Evolutionary conservation across 176 grass and related monocot species (phyloP), one percentile per base, ranked within the genome.

Genomic region (Tillandsia leiboldiana): DNA sequence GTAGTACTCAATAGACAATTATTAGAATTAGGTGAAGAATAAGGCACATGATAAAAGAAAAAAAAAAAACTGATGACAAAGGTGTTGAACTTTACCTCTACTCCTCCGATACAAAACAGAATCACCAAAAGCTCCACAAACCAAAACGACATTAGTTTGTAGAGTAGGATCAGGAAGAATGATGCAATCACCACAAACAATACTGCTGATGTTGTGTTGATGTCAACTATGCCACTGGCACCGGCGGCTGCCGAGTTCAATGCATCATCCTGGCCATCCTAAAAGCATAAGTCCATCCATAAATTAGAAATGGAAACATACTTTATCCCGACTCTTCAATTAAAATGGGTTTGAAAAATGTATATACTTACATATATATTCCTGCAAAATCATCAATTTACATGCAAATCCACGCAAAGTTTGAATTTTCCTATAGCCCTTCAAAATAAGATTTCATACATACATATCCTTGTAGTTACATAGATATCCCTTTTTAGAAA

Each of bases 61-160:
- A 76, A 57, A 52, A 50, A 28, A 58, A 11, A 75, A 67, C 26
- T 26, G 51, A 79, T 12, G 69, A 12, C 61, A 69, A 15, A 52
- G 51, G 65, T 48, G 81, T 50, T 64, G 26, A 76, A 79, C 67
- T 66, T 11, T 61, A 97, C 93, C 93, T 99, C 94, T 50, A 99
- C 82, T 74, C 94, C 94, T 73, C 94, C 94, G 20, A 99, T 99
- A 82, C 94, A 90, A 77, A 99, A 99, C 48, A 99, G 85, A 63
- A 93, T 76, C 70, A 99, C 89, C 84, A 99, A 84, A 77, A 99
- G 80, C 85, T 99, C 89, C 77, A 93, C 72, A 74, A 99, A 99
- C 94, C 94, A 90, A 70, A 67, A 70, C 73, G 89, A 93, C 94
- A 99, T 99, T 63, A 84, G 48, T 50, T 90, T 99, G 82, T 93